A percentile compares a stretch with the other conserved stretches of the same genome.
Conservation (phyloP, 495 filamentous ascomycete species). For the Penicillium taxi region DNA sequence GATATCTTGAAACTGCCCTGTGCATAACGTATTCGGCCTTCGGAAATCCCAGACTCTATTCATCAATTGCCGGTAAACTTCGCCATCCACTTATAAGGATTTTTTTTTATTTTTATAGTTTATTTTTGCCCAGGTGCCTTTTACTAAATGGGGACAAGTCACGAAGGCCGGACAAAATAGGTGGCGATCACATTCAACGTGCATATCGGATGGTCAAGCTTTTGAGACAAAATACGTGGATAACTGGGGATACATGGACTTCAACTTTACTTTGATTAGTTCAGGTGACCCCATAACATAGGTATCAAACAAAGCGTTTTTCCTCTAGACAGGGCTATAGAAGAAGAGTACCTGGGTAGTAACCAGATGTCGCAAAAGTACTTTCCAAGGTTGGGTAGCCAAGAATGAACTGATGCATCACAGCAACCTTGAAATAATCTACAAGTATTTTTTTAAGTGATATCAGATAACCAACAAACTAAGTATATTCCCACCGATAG, state of each 20-base stretch:
- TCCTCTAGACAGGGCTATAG: no score
- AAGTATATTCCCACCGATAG: no score
- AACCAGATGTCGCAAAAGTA: no score
- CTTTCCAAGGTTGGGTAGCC: no score
- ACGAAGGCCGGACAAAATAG: conserved; percentile 5
- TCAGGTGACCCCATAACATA: no score
- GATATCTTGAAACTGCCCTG: conserved; percentile 6
- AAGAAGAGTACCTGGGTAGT: no score
- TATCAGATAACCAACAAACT: no score
- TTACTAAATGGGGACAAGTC: not conserved
- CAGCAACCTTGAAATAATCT: no score
- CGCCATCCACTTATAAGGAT: not conserved
- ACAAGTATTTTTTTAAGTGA: no score
- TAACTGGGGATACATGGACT: conserved; percentile 19
- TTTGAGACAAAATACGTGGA: conserved; percentile 27
- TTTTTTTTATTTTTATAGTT: not conserved
- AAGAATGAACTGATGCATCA: no score
- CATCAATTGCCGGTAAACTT: conserved; percentile 5
- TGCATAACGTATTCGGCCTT: conserved; percentile 11
- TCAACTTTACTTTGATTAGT: no score
- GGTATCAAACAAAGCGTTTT: no score
- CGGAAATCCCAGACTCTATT: conserved; percentile 12
- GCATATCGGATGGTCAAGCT: conserved; percentile 35
- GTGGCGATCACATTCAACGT: conserved; percentile 24
- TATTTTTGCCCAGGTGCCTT: not conserved